Evolutionary conservation across 495 filamentous ascomycete genomes (phyloP).

Genomic region (Neurospora sp.): DNA sequence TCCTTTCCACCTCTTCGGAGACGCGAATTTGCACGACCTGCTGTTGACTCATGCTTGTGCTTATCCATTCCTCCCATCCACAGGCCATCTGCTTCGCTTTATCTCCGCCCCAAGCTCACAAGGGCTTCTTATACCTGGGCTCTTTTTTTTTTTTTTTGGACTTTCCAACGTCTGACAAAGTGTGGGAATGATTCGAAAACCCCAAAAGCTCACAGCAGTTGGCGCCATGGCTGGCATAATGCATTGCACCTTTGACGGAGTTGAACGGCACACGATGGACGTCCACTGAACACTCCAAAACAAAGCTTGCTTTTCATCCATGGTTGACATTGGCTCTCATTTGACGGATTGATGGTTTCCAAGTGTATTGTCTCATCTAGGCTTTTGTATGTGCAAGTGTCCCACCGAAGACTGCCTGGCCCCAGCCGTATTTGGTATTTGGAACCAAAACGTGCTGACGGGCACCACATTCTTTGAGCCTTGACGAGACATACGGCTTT

Average conservation of each 20-base stretch:
- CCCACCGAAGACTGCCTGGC: not conserved
- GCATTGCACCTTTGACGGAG: not conserved
- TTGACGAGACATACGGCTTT: not conserved
- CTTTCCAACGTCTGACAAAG: not conserved
- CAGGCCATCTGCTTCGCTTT: not conserved
- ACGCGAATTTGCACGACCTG: not conserved
- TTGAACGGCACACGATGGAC: not conserved
- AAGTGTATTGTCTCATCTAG: not conserved
- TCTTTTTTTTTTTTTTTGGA: not conserved
- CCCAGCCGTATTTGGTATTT: not conserved
- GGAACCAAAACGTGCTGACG: not conserved
- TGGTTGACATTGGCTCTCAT: not conserved
- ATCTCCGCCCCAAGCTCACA: not conserved
- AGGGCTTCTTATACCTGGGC: not conserved
- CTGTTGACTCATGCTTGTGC: not conserved
- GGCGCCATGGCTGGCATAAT: not conserved
- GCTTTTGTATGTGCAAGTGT: not conserved
- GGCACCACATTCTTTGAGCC: not conserved
- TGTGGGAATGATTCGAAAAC: not conserved
- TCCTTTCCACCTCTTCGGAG: not conserved
- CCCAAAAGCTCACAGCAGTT: not conserved
- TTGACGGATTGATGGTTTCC: not conserved
- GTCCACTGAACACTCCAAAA: not conserved
- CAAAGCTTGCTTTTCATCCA: not conserved
- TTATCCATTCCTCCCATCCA: not conserved